Conservation (phyloP, 2,329 filamentous ascomycete species). For the Clonostachys chloroleuca region DNA sequence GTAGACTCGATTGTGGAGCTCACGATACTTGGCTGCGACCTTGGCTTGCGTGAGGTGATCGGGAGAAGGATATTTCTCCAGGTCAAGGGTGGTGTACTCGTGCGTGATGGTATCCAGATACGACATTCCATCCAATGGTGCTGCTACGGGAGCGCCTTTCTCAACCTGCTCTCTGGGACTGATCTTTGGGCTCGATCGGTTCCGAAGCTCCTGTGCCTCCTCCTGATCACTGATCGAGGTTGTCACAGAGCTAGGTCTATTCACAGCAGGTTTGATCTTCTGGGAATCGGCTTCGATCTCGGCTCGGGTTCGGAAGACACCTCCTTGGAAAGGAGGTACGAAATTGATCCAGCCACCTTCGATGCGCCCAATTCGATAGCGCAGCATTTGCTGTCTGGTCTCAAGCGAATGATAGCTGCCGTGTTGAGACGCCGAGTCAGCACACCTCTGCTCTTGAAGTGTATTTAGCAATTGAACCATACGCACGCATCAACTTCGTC, state of each 20-base stretch:
- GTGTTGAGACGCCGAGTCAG: too few species aligned
- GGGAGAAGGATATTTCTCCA: conserved; percentile 74
- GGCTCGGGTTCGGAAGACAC: conserved; percentile 56
- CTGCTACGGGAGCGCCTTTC: too few species aligned
- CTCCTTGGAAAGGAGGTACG: conserved; percentile 85
- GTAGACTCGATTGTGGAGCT: conserved; percentile 66
- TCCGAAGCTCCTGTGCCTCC: too few species aligned
- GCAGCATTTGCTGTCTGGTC: conserved; percentile 13
- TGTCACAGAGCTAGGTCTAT: too few species aligned
- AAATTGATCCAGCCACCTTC: conserved; percentile 86
- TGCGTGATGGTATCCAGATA: too few species aligned
- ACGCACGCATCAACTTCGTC: conserved; percentile 53
- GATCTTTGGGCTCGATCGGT: too few species aligned
- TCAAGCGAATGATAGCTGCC: too few species aligned
- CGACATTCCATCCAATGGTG: too few species aligned
- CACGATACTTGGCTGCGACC: conserved; percentile 79
- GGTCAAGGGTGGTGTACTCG: conserved; percentile 9
- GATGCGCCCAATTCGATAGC: conserved; percentile 79
- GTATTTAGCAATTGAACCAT: not conserved
- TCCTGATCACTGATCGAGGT: too few species aligned
- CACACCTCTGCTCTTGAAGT: too few species aligned
- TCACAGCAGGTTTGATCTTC: too few species aligned
- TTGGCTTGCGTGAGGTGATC: conserved; percentile 69
- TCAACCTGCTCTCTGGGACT: too few species aligned
- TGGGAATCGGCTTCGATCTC: conserved; percentile 14